Percentiles rank a stretch among this genome's conserved stretches.
Evolutionary conservation across 2,329 filamentous ascomycete species (phyloP).

Genomic region (Biscogniauxia sp.): DNA sequence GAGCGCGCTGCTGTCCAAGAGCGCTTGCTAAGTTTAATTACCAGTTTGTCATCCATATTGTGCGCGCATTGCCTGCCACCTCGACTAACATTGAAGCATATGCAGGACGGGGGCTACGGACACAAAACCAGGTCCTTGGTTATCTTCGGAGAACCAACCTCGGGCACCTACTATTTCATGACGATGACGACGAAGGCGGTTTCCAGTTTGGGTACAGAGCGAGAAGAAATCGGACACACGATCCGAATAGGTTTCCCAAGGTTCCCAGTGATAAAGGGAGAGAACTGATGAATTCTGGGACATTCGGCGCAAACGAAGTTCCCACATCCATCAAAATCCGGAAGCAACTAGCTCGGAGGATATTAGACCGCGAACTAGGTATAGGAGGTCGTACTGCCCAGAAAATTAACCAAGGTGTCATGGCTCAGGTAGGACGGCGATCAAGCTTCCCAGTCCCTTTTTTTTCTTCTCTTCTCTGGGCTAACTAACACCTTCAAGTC

Average conservation of each 20-base stretch:
- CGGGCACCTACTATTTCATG: conserved; percentile 36
- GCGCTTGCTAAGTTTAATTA: conserved; percentile 28
- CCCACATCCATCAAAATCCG: conserved; percentile 46
- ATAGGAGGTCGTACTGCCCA: conserved; percentile 59
- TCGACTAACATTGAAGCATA: conserved; percentile 28
- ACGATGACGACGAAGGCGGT: conserved; percentile 29
- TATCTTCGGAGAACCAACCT: conserved; percentile 40
- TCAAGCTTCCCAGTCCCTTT: background rate
- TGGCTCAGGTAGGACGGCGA: conserved; percentile 58
- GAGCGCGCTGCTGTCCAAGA: conserved; percentile 18
- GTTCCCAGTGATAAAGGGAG: conserved; percentile 76
- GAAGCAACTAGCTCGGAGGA: conserved; percentile 64
- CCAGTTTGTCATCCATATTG: conserved; percentile 28
- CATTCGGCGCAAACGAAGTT: conserved; percentile 68
- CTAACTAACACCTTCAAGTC: conserved; percentile 44
- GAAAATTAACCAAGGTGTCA: conserved; percentile 60
- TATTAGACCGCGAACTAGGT: conserved; percentile 81
- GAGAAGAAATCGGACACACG: conserved; percentile 41
- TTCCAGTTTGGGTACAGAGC: conserved; percentile 42
- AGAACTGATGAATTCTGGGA: conserved; percentile 77
- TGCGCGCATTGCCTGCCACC: conserved; percentile 23
- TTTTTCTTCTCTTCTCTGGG: background rate
- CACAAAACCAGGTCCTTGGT: conserved; percentile 40
- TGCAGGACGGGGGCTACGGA: conserved; percentile 25
- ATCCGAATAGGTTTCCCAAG: conserved; percentile 69